A percentile compares a stretch with the other conserved stretches of the same genome.
Conservation (phyloP, 495 filamentous ascomycete genomes). For the Glutinoglossum americanum region DNA sequence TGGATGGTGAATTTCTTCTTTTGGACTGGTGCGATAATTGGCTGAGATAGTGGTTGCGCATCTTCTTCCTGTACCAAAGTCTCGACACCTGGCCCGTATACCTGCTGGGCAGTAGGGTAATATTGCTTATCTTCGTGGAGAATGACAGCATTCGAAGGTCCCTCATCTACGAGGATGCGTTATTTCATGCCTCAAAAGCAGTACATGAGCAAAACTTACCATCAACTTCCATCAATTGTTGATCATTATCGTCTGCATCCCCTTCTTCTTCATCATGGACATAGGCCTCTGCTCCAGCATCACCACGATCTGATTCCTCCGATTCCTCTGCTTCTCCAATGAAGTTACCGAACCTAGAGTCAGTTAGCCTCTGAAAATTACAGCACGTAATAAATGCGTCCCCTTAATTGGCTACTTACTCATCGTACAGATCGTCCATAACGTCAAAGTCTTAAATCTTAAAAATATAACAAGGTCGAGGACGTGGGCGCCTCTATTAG, state of each 20-base stretch:
- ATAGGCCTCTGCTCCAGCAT: slow-evolving; percentile 49
- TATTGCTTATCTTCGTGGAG: slow-evolving; percentile 99
- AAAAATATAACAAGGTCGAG: background rate
- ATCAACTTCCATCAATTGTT: slow-evolving; percentile 90
- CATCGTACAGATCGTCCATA: slow-evolving; percentile 75
- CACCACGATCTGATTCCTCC: slow-evolving; percentile 56
- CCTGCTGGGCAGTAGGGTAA: slow-evolving; percentile 86
- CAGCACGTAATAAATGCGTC: background rate
- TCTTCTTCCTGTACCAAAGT: slow-evolving; percentile 94
- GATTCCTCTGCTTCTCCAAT: slow-evolving; percentile 83
- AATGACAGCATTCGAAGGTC: slow-evolving; percentile 89
- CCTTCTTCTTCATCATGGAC: slow-evolving; percentile 56
- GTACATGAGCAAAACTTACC: slow-evolving; percentile 22
- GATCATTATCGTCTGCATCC: slow-evolving; percentile 39
- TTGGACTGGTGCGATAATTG: slow-evolving; percentile 81
- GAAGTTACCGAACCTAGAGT: slow-evolving; percentile 74
- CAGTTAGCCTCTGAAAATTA: background rate
- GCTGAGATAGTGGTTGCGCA: slow-evolving; percentile 74
- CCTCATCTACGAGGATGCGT: slow-evolving; percentile 32
- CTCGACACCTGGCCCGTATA: slow-evolving; percentile 87
- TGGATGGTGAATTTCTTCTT: slow-evolving; percentile 90
- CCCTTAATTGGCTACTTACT: slow-evolving; percentile 26
- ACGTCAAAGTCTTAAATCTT: slow-evolving; percentile 7
- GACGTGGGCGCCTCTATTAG: background rate
- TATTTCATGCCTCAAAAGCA: slow-evolving; percentile 2